A percentile compares a stretch with the other conserved stretches of the same genome.
Conservation (phyloP, 148 eudicot genomes). For the Chenopodium formosanum region DNA sequence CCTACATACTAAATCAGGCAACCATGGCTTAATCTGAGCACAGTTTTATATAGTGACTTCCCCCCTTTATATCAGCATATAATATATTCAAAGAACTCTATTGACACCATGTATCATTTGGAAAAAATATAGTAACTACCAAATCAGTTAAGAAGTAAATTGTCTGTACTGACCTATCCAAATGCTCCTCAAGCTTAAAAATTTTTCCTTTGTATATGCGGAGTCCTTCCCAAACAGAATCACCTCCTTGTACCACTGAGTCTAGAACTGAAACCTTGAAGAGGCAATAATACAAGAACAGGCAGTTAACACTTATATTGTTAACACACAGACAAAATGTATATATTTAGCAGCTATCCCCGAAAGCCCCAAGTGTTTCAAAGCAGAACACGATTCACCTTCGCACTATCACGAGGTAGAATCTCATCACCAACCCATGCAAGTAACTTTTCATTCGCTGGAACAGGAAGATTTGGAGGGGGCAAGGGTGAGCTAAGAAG, state of each 20-base stretch:
- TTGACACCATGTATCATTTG: neutral
- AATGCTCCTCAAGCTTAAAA: constrained; percentile 95
- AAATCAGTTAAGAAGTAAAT: neutral
- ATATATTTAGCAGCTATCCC: neutral
- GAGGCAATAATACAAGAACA: constrained; percentile 22
- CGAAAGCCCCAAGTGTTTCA: neutral
- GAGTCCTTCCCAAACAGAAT: constrained; percentile 98
- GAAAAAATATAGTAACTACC: neutral
- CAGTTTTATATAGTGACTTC: neutral
- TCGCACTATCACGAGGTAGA: constrained; percentile 89
- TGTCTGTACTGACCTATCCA: constrained; percentile 63
- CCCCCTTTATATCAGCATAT: neutral
- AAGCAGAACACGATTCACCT: constrained; percentile 41
- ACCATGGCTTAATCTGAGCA: neutral
- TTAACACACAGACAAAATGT: neutral
- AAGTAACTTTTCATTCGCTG: constrained; percentile 82
- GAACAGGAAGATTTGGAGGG: constrained; percentile 73
- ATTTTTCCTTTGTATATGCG: constrained; percentile 77
- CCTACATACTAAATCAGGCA: neutral
- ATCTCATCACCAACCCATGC: constrained; percentile 95
- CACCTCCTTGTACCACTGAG: constrained; percentile 99
- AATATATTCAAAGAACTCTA: neutral
- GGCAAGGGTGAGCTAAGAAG: constrained; percentile 44
- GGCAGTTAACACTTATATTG: neutral
- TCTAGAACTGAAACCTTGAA: constrained; percentile 91